Evolutionary conservation across 192 early-diverging fungal species (phyloP).

Genomic region (Umbelopsis sp.): DNA sequence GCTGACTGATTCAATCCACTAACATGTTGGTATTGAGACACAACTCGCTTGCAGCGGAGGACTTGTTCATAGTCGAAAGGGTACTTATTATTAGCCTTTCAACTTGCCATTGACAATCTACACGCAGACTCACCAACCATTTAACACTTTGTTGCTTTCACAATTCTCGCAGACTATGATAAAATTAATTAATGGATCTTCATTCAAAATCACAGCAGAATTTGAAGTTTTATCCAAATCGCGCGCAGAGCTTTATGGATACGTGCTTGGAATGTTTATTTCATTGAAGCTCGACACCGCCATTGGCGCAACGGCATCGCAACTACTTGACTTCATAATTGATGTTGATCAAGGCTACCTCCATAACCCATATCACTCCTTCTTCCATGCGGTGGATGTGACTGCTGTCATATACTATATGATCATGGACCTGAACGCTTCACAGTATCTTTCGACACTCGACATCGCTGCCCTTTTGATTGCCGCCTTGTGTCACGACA

Average conservation of each 20-base stretch:
- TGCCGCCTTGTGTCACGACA: slow-evolving; percentile 85
- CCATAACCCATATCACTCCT: slow-evolving; percentile 86
- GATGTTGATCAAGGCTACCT: slow-evolving; percentile 78
- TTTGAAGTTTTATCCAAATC: slow-evolving; percentile 68
- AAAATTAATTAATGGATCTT: slow-evolving; percentile 44
- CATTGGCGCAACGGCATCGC: slow-evolving; percentile 54
- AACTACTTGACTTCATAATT: slow-evolving; percentile 82
- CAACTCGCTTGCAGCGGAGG: slow-evolving; percentile 52
- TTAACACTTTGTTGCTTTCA: not conserved
- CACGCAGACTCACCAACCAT: not conserved
- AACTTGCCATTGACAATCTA: not conserved
- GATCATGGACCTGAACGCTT: slow-evolving; percentile 68
- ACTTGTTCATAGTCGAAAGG: slow-evolving; percentile 59
- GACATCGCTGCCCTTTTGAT: slow-evolving; percentile 78
- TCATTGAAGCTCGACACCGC: slow-evolving; percentile 58
- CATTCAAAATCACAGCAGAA: slow-evolving; percentile 35
- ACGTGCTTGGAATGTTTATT: slow-evolving; percentile 79
- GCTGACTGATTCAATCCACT: not conserved
- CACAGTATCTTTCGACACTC: slow-evolving; percentile 63
- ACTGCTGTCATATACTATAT: slow-evolving; percentile 79
- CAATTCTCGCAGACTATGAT: slow-evolving; percentile 46
- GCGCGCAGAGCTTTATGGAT: slow-evolving; percentile 75
- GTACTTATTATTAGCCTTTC: slow-evolving; percentile 18
- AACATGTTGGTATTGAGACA: slow-evolving; percentile 51
- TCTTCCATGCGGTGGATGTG: slow-evolving; percentile 89